These are phyloP conservation scores for Sungouiozyma intestinalis DNA, from an alignment of 805 yeast genomes.

Conservation along the genomic window DNA sequence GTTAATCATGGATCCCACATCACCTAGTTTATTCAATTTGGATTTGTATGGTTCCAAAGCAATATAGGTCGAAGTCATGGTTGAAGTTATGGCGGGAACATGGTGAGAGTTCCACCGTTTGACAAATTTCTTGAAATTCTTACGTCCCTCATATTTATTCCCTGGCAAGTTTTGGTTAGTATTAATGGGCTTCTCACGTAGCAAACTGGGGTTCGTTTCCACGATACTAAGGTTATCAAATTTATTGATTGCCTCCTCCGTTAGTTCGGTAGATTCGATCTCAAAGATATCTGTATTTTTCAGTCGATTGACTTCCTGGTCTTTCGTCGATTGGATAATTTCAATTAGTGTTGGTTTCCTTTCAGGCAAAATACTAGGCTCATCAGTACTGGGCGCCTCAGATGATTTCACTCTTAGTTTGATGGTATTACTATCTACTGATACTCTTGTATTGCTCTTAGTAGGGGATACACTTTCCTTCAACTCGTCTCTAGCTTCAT, in stretches of 20 bases:
- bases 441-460: background rate
- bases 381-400: background rate
- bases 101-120: conserved; percentile 14
- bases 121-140: conserved; percentile 33
- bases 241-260: conserved; percentile 23
- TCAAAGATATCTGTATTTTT: conserved; percentile 16
- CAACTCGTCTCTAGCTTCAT: background rate
- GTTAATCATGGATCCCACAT: conserved; percentile 1
- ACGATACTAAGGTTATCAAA: conserved; percentile 30
- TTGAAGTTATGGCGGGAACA: conserved; percentile 10
- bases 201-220: conserved; percentile 18
- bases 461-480: background rate
- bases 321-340: conserved; percentile 26
- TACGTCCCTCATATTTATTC: conserved; percentile 25
- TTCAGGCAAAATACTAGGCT: background rate
- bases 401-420: background rate
- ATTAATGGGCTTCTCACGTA: conserved; percentile 3
- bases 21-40: background rate
- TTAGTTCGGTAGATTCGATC: conserved; percentile 20
- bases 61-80: conserved; percentile 28
- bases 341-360: conserved; percentile 16
- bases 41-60: conserved; percentile 18
- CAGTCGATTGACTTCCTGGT: conserved; percentile 21
- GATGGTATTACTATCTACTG: background rate
- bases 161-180: conserved; percentile 2